Evolutionary conservation across 768 basidiomycete species (phyloP), one percentile per base, ranked within the genome.

Genomic region (Leccinum variicolor): DNA sequence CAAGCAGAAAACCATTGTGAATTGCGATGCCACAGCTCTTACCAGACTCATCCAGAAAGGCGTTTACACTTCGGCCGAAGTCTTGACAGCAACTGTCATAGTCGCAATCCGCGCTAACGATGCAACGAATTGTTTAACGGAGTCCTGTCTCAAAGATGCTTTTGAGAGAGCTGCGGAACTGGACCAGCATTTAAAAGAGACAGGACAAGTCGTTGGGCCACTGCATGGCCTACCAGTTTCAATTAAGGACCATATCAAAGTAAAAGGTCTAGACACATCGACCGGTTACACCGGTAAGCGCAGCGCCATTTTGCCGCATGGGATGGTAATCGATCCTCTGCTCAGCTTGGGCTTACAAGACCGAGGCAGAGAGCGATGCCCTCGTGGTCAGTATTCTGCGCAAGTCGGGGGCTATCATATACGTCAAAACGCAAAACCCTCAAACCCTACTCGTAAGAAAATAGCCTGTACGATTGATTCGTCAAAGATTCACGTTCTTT

Each of bases 111-210:
- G 63, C 6, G 62, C 71, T n/a, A 73, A 72, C 51, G 62, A 73
- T 33, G 56, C 66, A 54, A 79, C 79, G 6, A 81, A 81, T 60
- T 84, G 83, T 63, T 67, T 84, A 21, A 81, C 82, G 15, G 84
- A 86, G 58, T 79, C 85, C 50, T 84, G 83, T 59, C 74, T 84
- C 58, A 77, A 81, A 21, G 74, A 79, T n/a, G 81, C 77, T 4
- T 68, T 83, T 45, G 59, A 67, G 52, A 73, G 77, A 43, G 85
- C 85, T 4, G 69, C 63, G 50, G 72, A 82, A 59, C 72, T 86
- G 21, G 84, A 86, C 62, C 74, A 70, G 23, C 65, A 81, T 64
- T 66, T 81, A 31, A 54, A 64, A 15, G 60, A 70, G 54, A 84
- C 80, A 0, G 83, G 83, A 17, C 71, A 76, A 43, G 72, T 77